Evolutionary conservation across 306 rosid genomes (phyloP).

Genomic region (Sophora flavescens): DNA sequence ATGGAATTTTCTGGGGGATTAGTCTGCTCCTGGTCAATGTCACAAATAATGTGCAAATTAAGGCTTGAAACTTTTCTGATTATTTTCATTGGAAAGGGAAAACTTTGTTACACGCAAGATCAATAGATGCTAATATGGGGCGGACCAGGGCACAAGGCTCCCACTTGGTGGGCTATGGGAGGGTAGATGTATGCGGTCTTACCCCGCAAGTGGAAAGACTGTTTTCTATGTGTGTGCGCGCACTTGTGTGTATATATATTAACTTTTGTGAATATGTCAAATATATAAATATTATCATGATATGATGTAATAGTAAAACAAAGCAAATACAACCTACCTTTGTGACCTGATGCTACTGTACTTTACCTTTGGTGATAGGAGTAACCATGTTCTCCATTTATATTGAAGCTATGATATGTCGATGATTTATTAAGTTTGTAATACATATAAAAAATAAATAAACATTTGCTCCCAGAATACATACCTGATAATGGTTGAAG

Average conservation of each 20-base stretch:
- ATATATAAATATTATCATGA: no score
- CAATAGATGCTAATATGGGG: no score
- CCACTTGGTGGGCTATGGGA: no score
- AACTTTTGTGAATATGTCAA: no score
- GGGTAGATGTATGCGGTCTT: no score
- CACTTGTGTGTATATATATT: no score
- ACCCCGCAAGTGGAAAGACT: no score
- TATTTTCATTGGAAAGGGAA: not conserved
- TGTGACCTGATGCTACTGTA: not conserved
- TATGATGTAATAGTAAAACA: conserved; percentile 1
- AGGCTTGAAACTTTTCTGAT: not conserved
- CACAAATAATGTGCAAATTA: conserved; percentile 10
- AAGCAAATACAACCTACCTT: not conserved
- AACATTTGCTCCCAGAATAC: conserved; percentile 13
- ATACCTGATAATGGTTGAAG: conserved; percentile 52
- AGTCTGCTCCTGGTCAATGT: conserved; percentile 44
- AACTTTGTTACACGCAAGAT: not conserved
- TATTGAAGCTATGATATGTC: not conserved
- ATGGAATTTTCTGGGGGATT: conserved; percentile 17
- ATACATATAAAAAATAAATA: conserved; percentile 10
- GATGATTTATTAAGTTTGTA: not conserved
- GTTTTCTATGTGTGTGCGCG: no score
- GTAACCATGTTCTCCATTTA: not conserved
- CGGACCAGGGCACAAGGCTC: no score
- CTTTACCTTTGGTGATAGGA: no score